A percentile compares a stretch with the other conserved stretches of the same genome.
These are phyloP conservation scores for Paspalum notatum DNA, from an alignment of 176 grass and related monocot genomes.

Conservation along the genomic window DNA sequence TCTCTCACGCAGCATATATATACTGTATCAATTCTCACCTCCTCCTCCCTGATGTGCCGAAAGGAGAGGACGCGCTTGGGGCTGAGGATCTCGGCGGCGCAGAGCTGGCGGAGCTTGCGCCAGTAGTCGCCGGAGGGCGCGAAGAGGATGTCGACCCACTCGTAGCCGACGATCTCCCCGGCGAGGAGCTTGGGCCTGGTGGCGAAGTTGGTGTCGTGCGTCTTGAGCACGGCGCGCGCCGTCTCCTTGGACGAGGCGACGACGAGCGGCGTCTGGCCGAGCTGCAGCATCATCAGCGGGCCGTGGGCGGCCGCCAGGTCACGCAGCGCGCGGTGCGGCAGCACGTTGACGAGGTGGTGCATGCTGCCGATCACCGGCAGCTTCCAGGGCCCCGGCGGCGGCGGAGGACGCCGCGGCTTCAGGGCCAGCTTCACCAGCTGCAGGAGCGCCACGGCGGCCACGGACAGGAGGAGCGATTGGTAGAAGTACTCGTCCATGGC, in stretches of 20 bases:
- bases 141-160: slow-evolving; percentile 62
- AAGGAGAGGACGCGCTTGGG: slow-evolving; percentile 52
- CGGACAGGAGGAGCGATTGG: background rate
- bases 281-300: slow-evolving; percentile 54
- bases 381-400: slow-evolving; percentile 43
- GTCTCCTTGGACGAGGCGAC: slow-evolving; percentile 52
- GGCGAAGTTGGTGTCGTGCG: slow-evolving; percentile 60
- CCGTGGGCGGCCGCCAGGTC: slow-evolving; percentile 41
- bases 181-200: slow-evolving; percentile 55
- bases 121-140: slow-evolving; percentile 59
- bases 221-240: slow-evolving; percentile 55
- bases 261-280: slow-evolving; percentile 42
- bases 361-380: slow-evolving; percentile 54
- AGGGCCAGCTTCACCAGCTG: slow-evolving; percentile 20
- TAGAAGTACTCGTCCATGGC: slow-evolving; percentile 22
- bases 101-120: slow-evolving; percentile 64
- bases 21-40: too few relatives aligned
- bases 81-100: slow-evolving; percentile 53
- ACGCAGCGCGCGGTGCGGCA: slow-evolving; percentile 41
- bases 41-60: slow-evolving; percentile 50
- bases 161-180: slow-evolving; percentile 54
- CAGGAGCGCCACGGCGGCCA: background rate
- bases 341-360: slow-evolving; percentile 60
- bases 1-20: too few relatives aligned
- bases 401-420: background rate